Conservation (phyloP, 352 stramenopile genomes). For the Phytophthora ramorum region DNA sequence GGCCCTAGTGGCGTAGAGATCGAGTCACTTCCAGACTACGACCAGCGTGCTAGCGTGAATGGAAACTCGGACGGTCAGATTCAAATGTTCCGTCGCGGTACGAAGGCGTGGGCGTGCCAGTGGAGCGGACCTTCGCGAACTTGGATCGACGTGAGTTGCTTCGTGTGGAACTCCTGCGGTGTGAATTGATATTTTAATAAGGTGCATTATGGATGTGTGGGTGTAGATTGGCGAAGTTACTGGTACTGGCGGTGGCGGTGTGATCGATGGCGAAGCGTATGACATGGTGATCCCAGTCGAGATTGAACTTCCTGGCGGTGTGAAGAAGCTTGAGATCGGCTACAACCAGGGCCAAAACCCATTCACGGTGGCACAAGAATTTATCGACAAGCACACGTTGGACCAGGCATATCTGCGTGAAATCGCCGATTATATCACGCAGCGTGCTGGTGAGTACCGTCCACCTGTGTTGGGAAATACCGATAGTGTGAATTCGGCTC, state of each 20-base stretch:
- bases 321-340: constrained; percentile 95
- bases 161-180: background rate
- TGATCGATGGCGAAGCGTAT: constrained; percentile 93
- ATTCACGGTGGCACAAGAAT: constrained; percentile 95
- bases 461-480: constrained; percentile 69
- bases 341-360: constrained; percentile 99
- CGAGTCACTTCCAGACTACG: constrained; percentile 94
- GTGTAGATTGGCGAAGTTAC: constrained; percentile 86
- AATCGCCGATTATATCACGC: constrained; percentile 97
- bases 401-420: constrained; percentile 93
- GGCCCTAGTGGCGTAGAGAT: constrained; percentile 94
- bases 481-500: constrained; percentile 32
- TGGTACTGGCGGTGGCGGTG: constrained; percentile 82
- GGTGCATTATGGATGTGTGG: background rate
- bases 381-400: constrained; percentile 97
- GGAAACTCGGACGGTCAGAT: constrained; percentile 95
- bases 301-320: constrained; percentile 92
- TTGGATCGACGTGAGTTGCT: constrained; percentile 94
- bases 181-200: background rate
- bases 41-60: constrained; percentile 73
- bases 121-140: constrained; percentile 92
- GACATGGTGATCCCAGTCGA: constrained; percentile 98
- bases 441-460: constrained; percentile 85
- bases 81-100: constrained; percentile 96
- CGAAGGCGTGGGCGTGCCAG: constrained; percentile 95